These are phyloP conservation scores for Gamarada debralockiae DNA, from an alignment of 495 filamentous ascomycete genomes.

Conservation along the genomic window DNA sequence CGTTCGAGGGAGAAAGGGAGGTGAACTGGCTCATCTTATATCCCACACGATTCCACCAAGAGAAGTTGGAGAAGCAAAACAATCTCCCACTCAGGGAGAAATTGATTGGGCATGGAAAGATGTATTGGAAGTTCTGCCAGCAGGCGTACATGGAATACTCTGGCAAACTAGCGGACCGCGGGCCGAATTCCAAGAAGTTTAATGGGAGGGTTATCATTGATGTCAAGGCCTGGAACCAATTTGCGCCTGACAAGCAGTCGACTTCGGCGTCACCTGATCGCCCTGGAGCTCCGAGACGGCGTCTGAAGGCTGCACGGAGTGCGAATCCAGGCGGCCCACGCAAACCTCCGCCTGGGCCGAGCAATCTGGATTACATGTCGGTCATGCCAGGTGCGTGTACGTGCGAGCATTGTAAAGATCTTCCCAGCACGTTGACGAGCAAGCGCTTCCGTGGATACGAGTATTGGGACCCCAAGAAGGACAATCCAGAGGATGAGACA, in stretches of 20 bases:
- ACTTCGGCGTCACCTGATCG: not conserved
- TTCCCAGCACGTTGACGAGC: not conserved
- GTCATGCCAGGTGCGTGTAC: not conserved
- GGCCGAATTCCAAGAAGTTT: not conserved
- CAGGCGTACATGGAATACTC: not conserved
- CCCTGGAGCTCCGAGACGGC: not conserved
- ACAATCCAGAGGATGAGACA: not conserved
- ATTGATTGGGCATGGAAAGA: not conserved
- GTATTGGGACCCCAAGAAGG: not conserved
- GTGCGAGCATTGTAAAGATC: not conserved
- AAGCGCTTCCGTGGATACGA: not conserved
- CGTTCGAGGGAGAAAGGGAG: slow-evolving; percentile 10
- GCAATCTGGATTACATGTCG: not conserved
- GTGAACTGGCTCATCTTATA: slow-evolving; percentile 2
- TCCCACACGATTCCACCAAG: slow-evolving; percentile 1
- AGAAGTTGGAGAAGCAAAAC: not conserved
- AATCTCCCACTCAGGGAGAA: not conserved
- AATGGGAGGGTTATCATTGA: not conserved
- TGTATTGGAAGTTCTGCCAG: slow-evolving; percentile 1
- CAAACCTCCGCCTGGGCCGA: not conserved
- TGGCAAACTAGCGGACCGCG: not conserved
- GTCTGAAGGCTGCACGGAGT: not conserved
- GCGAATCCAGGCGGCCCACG: no score
- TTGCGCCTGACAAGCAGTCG: not conserved
- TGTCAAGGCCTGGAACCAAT: not conserved